These are phyloP conservation scores for Leptodermis oblonga DNA, from an alignment of 257 asterid genomes.

Conservation along the genomic window DNA sequence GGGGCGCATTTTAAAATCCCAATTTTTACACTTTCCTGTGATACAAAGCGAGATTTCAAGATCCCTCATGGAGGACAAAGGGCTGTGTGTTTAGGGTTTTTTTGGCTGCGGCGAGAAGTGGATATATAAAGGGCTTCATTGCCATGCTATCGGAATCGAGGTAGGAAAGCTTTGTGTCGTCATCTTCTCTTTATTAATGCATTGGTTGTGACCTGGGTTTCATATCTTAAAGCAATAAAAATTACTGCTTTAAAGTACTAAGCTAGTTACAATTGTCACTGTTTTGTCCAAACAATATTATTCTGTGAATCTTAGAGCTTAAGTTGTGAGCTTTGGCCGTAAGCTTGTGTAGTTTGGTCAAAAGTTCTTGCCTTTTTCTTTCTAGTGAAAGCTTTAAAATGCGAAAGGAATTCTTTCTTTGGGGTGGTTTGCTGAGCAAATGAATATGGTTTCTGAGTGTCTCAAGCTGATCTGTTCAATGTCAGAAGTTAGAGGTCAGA, in stretches of 20 bases:
- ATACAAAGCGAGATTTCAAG: constrained; percentile 27
- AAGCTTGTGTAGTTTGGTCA: constrained; percentile 9
- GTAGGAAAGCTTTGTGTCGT: constrained; percentile 52
- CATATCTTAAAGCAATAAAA: constrained; percentile 8
- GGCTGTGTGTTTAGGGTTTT: constrained; percentile 45
- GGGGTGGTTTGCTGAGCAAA: constrained; percentile 18
- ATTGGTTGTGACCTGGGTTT: constrained; percentile 16
- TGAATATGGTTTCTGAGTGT: constrained; percentile 20
- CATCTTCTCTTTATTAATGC: constrained; percentile 32
- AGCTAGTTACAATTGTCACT: neutral
- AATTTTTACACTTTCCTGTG: neutral
- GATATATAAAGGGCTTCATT: constrained; percentile 27
- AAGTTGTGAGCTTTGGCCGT: constrained; percentile 11
- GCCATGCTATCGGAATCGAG: constrained; percentile 43
- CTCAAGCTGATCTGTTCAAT: constrained; percentile 37
- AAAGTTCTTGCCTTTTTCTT: neutral
- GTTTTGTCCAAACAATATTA: neutral
- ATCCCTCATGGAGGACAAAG: constrained; percentile 34
- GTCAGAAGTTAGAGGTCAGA: constrained; percentile 32
- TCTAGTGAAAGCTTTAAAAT: constrained; percentile 8
- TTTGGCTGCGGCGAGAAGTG: constrained; percentile 41
- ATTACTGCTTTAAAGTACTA: constrained; percentile 8
- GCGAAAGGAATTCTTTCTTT: constrained; percentile 13
- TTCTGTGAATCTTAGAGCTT: constrained; percentile 11
- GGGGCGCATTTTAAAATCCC: constrained; percentile 1